Conservation (phyloP, 208 protist species). For the Acanthamoeba polyphaga region DNA sequence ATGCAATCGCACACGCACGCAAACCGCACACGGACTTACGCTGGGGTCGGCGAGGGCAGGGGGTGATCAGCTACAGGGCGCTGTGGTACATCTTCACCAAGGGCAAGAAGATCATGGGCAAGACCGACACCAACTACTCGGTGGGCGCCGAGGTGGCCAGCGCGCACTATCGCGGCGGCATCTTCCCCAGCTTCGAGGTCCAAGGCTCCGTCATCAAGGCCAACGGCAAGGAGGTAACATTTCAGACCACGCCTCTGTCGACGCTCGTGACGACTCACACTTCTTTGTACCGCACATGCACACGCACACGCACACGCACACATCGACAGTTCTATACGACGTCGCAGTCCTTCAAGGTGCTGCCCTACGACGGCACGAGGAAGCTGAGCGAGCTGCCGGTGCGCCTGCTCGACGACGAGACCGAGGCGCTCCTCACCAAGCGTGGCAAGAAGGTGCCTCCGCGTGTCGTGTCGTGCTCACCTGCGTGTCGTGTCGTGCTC, state of each 20-base stretch:
- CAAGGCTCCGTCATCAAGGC: not conserved
- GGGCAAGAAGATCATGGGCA: not conserved
- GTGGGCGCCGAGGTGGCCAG: not conserved
- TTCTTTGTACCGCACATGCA: not conserved
- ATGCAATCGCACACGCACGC: not conserved
- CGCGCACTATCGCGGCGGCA: not conserved
- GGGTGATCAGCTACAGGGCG: not conserved
- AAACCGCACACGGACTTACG: not conserved
- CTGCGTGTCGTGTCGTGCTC: too few species aligned
- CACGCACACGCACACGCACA: not conserved
- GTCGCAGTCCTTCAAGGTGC: not conserved
- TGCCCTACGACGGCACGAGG: not conserved
- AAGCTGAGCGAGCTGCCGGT: not conserved
- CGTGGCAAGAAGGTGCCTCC: not conserved
- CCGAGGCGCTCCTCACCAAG: not conserved
- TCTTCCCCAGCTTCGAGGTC: conserved; percentile 19
- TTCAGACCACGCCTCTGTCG: not conserved
- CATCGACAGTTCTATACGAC: not conserved
- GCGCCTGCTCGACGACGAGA: not conserved
- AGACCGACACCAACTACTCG: conserved; percentile 34
- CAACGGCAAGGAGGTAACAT: not conserved
- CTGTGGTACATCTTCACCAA: not conserved
- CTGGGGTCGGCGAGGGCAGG: not conserved
- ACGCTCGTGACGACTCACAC: not conserved
- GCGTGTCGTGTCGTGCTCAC: not conserved